A percentile compares a stretch with the other conserved stretches of the same genome.
phyloP scores from a whole-genome alignment of 208 protist genomes.

The Acanthamoeba triangularis region DNA sequence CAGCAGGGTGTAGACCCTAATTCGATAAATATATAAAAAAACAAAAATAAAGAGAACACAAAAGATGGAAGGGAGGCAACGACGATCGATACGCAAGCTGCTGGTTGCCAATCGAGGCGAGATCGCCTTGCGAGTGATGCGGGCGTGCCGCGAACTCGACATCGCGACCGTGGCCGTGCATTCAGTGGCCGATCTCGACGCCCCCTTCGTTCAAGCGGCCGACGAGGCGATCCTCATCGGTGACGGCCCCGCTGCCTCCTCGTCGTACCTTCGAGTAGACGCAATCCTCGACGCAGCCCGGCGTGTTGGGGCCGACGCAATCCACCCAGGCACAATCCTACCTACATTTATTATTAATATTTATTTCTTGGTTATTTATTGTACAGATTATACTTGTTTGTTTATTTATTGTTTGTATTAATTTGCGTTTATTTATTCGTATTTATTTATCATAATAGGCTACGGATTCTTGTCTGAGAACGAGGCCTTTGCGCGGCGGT shows the following conservation, averaged over 20 bases:
- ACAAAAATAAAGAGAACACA: not conserved
- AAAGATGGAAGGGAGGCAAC: not conserved
- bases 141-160: slow-evolving; percentile 95
- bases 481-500: slow-evolving; percentile 93
- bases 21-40: not conserved
- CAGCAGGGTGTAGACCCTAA: too few relatives aligned
- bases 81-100: slow-evolving; percentile 93
- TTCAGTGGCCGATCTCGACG: slow-evolving; percentile 95
- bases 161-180: slow-evolving; percentile 98
- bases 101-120: slow-evolving; percentile 98
- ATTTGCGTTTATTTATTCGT: too few relatives aligned
- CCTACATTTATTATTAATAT: slow-evolving; percentile 27
- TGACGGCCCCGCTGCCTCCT: slow-evolving; percentile 88
- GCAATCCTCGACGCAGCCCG: slow-evolving; percentile 96
- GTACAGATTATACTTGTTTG: not conserved
- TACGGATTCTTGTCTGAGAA: slow-evolving; percentile 99
- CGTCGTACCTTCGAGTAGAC: slow-evolving; percentile 95
- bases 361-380: not conserved
- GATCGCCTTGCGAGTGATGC: slow-evolving; percentile 98
- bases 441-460: too few relatives aligned
- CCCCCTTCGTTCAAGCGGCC: slow-evolving; percentile 78
- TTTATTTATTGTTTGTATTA: too few relatives aligned
- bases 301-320: slow-evolving; percentile 87
- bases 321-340: slow-evolving; percentile 23
- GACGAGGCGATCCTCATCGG: slow-evolving; percentile 90